Evolutionary conservation across 257 asterid genomes (phyloP).

Genomic region (Ilex asprella): DNA sequence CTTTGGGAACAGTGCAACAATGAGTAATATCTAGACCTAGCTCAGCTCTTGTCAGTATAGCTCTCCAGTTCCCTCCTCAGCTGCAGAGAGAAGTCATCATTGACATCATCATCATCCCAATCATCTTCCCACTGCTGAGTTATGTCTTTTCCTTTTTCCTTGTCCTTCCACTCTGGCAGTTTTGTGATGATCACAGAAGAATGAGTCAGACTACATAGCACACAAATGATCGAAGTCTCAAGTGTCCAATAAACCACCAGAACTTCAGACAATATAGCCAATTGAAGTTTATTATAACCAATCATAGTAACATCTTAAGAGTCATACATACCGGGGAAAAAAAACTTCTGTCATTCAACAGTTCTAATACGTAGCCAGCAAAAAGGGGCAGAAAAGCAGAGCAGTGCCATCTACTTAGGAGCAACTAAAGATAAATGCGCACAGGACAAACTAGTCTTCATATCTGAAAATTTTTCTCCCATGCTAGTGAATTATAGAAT

Average conservation of each 20-base stretch:
- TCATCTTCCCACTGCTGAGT: constrained; percentile 95
- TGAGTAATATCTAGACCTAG: constrained; percentile 15
- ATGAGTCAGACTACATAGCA: background rate
- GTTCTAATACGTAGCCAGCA: too few relatives aligned
- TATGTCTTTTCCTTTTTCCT: constrained; percentile 69
- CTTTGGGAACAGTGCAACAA: background rate
- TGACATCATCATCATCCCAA: constrained; percentile 95
- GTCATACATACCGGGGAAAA: too few relatives aligned
- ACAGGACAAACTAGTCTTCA: too few relatives aligned
- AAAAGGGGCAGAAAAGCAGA: too few relatives aligned
- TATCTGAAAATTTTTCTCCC: too few relatives aligned
- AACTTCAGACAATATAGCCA: background rate
- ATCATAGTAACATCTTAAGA: too few relatives aligned
- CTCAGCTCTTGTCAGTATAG: constrained; percentile 52
- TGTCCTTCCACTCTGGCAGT: constrained; percentile 61
- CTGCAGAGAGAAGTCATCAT: constrained; percentile 84
- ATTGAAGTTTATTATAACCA: too few relatives aligned
- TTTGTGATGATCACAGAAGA: background rate
- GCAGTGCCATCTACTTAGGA: too few relatives aligned
- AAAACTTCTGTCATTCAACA: too few relatives aligned
- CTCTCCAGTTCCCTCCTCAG: constrained; percentile 75
- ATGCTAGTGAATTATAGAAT: too few relatives aligned
- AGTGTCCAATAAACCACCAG: background rate
- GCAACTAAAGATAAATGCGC: too few relatives aligned
- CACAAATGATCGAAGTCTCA: background rate